Base-by-base conservation (phyloP, 2,329 filamentous ascomycete genomes). In the Alternaria infectoria region DNA sequence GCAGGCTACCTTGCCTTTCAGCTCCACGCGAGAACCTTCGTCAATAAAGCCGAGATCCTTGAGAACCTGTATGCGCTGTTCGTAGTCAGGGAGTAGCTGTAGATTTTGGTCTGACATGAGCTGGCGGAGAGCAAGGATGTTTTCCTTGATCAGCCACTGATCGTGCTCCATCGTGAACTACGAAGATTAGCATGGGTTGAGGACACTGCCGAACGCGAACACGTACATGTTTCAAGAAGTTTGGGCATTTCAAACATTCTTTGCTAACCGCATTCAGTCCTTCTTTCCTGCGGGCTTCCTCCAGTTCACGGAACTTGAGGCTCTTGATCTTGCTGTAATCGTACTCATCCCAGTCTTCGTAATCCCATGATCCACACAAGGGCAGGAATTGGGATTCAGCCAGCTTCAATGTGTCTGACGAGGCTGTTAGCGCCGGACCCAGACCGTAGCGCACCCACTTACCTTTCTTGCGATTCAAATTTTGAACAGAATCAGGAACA, bases 1-100 rank as follows among this genome's bases (percentile, higher is more conserved):
- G 82, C 96, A 99, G 5, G 96, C 96, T 21, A 99, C 96, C 80
- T 98, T 98, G 80, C 96, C 96, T 82, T 99, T 99, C 67, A 99
- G 87, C 81, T 96, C 92, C 43, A 99, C 96, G 21, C 95, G 90
- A 5, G 90, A 90, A 47, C 91, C 89, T 5, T 91, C 89, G 74
- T 99, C 96, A 70, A 99, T 91, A 78, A 99, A 99, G 6, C 89
- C 91, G 8, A 99, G 87, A 70, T 98, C 94, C 77, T 93, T 94
- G 49, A 99, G 86, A 0, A 99, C 96, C 66, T 91, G 89, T 40
- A 98, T 93, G 54, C 96, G 91, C 81, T 98, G 96, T 76, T 98
- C 92, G 77, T 99, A 99, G 81, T 99, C 96, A 0, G 96, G 96
- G 10, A 99, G 87, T 5, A 99, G 87, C 76, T 97, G 94, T 3